Base-by-base conservation (phyloP, 1,139 yeast species). In the Chernovozyma aurita region DNA sequence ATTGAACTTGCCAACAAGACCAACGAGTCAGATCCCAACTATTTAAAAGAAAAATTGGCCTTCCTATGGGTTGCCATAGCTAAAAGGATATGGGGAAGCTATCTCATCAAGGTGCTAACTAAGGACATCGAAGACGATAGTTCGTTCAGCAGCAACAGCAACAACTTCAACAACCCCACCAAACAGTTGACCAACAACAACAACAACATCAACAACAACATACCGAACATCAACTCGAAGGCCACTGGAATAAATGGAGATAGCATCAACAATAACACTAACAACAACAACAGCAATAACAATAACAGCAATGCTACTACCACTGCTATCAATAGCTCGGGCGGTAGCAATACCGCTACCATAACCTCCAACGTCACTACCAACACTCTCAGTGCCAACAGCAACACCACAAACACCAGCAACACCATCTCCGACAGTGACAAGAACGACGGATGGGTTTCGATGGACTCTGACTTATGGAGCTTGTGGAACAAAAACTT, bases 1-100 rank as follows among this genome's bases (percentile, higher is more conserved):
- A 72, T 86, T 30, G 95, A 88, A 45, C 70, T 92, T 39, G 79
- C 90, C 22, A 66, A 67, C 32, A 73, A 78, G 39, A 73, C 83
- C 1, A 57, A 66, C 14, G 62, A 65, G n/a, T 57, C 63, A 18
- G 97, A 92, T 55, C 96, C 97, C 9, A 92, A 88, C 58, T 94
- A 82, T 48, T 70, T 94, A 39, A 86, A 83, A 52, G 97, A 90
- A 53, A 94, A 94, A 59, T 57, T 90, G 34, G 95, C 97, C 4
- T 81, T 78, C 46, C 62, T 92, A 18, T 90, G 97, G 97, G 96
- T 86, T 0, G 83, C 88, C 29, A 70, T 92, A 11, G 95, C 96
- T n/a, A 92, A 94, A 53, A 72, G 95, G 37, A 73, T 79, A 28
- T 94, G 98, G 98, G 97, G 97, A 8, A 67, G 71, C 33, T 73